These are phyloP conservation scores for Mortierella sp. DNA, from an alignment of 371 early-diverging fungal species.

Conservation along the genomic window DNA sequence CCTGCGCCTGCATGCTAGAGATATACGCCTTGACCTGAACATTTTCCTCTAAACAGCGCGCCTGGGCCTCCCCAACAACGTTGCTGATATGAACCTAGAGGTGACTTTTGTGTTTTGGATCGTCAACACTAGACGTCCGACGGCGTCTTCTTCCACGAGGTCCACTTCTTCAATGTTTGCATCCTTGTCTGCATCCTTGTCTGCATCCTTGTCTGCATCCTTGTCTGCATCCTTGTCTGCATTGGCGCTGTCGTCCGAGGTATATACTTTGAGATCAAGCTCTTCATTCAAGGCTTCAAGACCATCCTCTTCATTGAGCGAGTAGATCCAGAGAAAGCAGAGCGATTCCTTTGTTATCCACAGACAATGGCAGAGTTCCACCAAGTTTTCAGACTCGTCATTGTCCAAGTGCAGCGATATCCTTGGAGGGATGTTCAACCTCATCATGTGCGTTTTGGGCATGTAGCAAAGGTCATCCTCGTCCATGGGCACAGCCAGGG, in stretches of 20 bases:
- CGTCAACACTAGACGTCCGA: constrained; percentile 40
- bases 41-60: constrained; percentile 24
- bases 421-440: constrained; percentile 33
- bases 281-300: constrained; percentile 33
- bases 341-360: constrained; percentile 40
- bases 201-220: constrained; percentile 1
- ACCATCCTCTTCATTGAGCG: constrained; percentile 44
- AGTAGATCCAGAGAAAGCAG: constrained; percentile 39
- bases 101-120: constrained; percentile 10
- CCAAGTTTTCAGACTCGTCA: constrained; percentile 14
- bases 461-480: constrained; percentile 44
- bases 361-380: constrained; percentile 26
- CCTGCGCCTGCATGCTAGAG: constrained; percentile 26
- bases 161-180: constrained; percentile 23
- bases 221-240: constrained; percentile 7
- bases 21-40: constrained; percentile 26
- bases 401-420: constrained; percentile 19
- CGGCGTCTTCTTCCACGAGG: constrained; percentile 26
- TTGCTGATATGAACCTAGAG: constrained; percentile 19
- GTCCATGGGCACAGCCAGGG: constrained; percentile 41
- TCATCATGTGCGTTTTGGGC: constrained; percentile 52
- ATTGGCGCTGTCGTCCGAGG: neutral
- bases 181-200: too few species aligned
- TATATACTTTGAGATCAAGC: constrained; percentile 15
- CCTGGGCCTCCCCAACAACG: constrained; percentile 30